Evolutionary conservation across 164 flowering plant species (phyloP), one percentile per base, ranked within the genome.

Genomic region (Houttuynia cordata): DNA sequence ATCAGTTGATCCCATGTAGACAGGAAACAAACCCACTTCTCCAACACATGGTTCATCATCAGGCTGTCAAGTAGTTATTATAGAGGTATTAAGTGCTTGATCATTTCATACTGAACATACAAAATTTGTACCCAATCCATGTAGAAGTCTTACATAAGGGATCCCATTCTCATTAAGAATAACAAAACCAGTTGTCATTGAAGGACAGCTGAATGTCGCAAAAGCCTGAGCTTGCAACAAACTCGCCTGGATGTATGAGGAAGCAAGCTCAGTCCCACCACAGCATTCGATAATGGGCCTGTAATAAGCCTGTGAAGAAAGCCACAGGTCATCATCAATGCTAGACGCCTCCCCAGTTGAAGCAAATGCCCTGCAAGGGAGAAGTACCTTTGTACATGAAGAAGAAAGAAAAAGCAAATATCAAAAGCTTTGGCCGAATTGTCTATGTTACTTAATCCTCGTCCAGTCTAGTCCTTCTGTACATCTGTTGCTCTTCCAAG

Each of bases 311-410:
- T 78, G 79, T 24, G 99, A 88, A 63, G 96, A 88, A 63, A 91
- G 96, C 96, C 99, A 94, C 15, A 94, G 82, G 68, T 84, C 95
- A 76, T 94, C 97, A 75, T 94, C 96, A 40, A 84, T 78, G 68
- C 78, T 87, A 18, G 99, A 94, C 18, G 86, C 76, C 73, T 94
- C 99, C 42, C 99, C 99, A 22, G 88, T 82, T n/a, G 93, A 74
- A 65, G 70, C 75, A 81, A 90, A 86, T 45, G 64, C 54, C 69
- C 98, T 92, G 83, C 64, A 66, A 21, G 8, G 10, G n/a, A 57
- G 23, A 53, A 20, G 4, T 23, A 20, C 47, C 10, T 39, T 18
- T 1, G 23, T 25, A 39, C 30, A 37, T 21, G 12, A 8, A 39
- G 10, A 30, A 8, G 5, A 18, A 15, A 1, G 18, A 22, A 12